Base-by-base conservation (phyloP, 306 rosid genomes). In the Dryas drummondii region DNA sequence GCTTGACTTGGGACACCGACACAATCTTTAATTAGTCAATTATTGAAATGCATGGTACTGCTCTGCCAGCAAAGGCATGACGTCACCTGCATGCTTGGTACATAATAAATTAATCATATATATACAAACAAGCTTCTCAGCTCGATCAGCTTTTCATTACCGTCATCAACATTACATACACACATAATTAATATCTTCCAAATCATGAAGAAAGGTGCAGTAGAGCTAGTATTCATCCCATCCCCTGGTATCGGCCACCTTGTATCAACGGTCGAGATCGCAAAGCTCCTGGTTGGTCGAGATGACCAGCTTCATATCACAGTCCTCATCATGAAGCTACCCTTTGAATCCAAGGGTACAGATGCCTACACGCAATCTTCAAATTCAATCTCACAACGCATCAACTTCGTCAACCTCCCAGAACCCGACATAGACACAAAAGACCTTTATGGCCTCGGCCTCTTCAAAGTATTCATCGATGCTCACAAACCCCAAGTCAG, bases 141-240 rank as follows among this genome's bases (percentile, higher is more conserved):
- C 37, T 22, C 22, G 22, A 22, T 32, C 37, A 32, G 37, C 1
- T 2, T 32, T 32, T 32, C 37, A 32, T 32, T 32, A 32, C 37
- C 22, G 22, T 22, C 22, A 1, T 22, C 22, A 22, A 32, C 3
- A 32, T 32, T 32, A 32, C 37, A 32, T 32, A 32, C 37, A 32
- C 37, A 32, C 3, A 1, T 32, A 32, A 32, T 22, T 22, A 26
- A 32, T 32, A 32, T 0, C 37, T 32, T 32, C 37, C 37, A 32
- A 32, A 32, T 32, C 37, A 32, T 32, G 37, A 80, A 72, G 66
- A 52, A 41, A 51, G 37, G 37, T 32, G 41, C 79, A 6, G 73
- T 75, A 46, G 76, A 77, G 45, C 47, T 90, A 3, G 88, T 81
- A 71, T 65, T 88, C 45, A 75, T 86, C 49, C 88, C 90, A 7